phyloP scores from a whole-genome alignment of 2,329 filamentous ascomycete species.

The Microcyclosporella mali region DNA sequence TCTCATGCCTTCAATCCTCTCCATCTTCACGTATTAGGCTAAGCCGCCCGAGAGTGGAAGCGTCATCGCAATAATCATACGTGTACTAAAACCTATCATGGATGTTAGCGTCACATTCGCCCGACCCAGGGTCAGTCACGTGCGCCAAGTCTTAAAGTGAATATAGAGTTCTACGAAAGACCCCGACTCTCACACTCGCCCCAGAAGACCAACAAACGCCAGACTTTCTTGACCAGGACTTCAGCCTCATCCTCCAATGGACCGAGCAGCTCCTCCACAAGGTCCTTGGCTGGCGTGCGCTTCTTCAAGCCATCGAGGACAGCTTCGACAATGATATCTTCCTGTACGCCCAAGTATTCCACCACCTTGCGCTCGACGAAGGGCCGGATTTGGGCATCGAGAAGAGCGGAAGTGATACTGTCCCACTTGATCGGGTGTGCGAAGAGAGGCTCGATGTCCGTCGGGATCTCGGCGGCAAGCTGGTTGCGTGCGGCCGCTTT shows the following conservation, averaged over 20 bases:
- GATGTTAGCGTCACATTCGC: no score
- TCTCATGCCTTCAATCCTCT: no score
- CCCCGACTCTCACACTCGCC: slow-evolving; percentile 18
- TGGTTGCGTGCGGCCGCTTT: slow-evolving; percentile 72
- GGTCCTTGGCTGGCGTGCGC: slow-evolving; percentile 65
- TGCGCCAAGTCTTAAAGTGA: no score
- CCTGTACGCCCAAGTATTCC: slow-evolving; percentile 91
- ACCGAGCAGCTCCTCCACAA: slow-evolving; percentile 83
- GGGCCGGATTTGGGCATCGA: slow-evolving; percentile 79
- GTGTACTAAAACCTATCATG: no score
- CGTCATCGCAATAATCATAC: no score
- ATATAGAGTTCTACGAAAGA: slow-evolving; percentile 1
- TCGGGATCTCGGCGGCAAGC: slow-evolving; percentile 83
- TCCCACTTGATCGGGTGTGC: slow-evolving; percentile 92
- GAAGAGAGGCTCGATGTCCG: slow-evolving; percentile 80
- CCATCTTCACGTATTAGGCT: no score
- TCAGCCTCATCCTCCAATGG: slow-evolving; percentile 93
- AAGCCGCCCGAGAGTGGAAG: no score
- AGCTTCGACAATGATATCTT: slow-evolving; percentile 89
- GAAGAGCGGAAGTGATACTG: slow-evolving; percentile 71
- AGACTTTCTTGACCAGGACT: slow-evolving; percentile 89
- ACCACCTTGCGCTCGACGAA: slow-evolving; percentile 99
- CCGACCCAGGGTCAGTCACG: no score
- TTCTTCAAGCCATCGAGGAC: slow-evolving; percentile 80
- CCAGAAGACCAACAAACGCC: slow-evolving; percentile 42